A percentile compares a stretch with the other conserved stretches of the same genome.
Conservation (phyloP, 768 basidiomycete species). For the Suillus plorans region DNA sequence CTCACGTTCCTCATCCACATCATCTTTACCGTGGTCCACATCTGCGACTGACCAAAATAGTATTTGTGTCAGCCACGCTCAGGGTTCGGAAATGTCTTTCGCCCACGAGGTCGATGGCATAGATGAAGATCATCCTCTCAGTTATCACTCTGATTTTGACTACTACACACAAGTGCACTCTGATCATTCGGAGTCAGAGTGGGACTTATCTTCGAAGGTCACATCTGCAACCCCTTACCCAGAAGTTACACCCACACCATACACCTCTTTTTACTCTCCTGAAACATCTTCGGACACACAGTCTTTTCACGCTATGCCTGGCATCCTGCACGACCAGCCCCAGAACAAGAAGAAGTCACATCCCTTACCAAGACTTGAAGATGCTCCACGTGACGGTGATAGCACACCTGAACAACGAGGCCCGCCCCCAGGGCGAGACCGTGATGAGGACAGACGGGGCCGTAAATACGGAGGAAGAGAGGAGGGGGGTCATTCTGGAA, state of each 20-base stretch:
- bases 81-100: constrained; percentile 9
- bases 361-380: constrained; percentile 7
- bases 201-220: constrained; percentile 2
- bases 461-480: constrained; percentile 10
- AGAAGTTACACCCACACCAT: constrained; percentile 17
- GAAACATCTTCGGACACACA: constrained; percentile 38
- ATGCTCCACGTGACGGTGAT: constrained; percentile 15
- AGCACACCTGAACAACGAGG: constrained; percentile 21
- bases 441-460: constrained; percentile 7
- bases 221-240: constrained; percentile 13
- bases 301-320: constrained; percentile 37
- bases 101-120: background rate
- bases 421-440: constrained; percentile 13
- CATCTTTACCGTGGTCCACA: constrained; percentile 32
- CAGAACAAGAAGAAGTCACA: background rate
- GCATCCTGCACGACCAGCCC: constrained; percentile 5
- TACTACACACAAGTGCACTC: constrained; percentile 33
- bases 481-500: constrained; percentile 19
- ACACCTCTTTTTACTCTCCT: constrained; percentile 21
- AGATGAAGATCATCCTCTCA: constrained; percentile 32
- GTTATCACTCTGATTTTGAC: constrained; percentile 37
- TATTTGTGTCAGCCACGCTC: constrained; percentile 15
- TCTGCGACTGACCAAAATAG: constrained; percentile 19
- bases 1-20: constrained; percentile 44
- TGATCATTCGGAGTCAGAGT: constrained; percentile 30